Base-by-base conservation (phyloP, 1,284 basidiomycete genomes). In the Farysia itapuensis region DNA sequence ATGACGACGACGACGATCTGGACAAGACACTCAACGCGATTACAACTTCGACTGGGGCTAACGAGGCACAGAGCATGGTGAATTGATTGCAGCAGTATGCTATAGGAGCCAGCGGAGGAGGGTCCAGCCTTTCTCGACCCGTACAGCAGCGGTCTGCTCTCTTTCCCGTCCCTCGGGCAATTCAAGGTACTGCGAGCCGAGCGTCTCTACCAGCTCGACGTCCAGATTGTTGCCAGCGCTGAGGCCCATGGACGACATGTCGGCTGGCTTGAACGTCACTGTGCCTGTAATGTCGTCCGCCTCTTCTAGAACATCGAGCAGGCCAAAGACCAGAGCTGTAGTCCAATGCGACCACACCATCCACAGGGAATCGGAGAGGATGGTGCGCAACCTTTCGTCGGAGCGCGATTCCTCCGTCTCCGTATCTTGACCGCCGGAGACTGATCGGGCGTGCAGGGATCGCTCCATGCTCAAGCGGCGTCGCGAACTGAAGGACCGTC, bases 271-370 rank as follows among this genome's bases (percentile, higher is more conserved):
- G 31, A 63, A 36, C 23, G 29, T 22, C n/a, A 56, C 11, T 43
- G 34, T 36, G 36, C 50, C 34, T 9, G 6, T 9, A 12, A 16
- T 8, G 20, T 16, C 18, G 34, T 20, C 34, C 11, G 18, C 20
- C 8, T 35, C 34, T 26, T 56, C 46, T 8, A 57, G 24, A 4
- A 63, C 38, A 21, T 63, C 59, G 15, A 63, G 36, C 18, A 63
- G 34, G 5, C 59, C 59, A 11, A 41, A 44, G 8, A 63, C 33
- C 22, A 63, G 53, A 5, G 59, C 59, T 22, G 39, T 44, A 18
- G 52, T 57, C 59, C 59, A 63, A 15, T 56, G 52, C 14, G 47
- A 47, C 59, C 59, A 63, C 2, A 63, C 59, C 48, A 52, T 63
- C 52, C 53, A 63, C n/a, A 63, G 42, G 35, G 52, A 52, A 35